Conservation (phyloP, 805 yeast species). For the Candida hispaniensis region DNA sequence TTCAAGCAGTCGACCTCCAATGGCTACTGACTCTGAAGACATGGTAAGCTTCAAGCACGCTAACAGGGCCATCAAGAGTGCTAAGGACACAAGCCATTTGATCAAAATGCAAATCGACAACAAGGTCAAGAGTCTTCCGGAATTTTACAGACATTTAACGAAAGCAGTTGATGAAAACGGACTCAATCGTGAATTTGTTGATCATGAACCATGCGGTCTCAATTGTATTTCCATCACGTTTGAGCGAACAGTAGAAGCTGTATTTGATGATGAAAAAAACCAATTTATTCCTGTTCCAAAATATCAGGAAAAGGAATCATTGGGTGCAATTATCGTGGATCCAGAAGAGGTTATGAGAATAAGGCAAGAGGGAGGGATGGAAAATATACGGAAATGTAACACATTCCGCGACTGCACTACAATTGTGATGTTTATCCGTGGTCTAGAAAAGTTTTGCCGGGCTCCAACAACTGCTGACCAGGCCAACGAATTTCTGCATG, state of each 20-base stretch:
- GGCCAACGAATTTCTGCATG: constrained; percentile 2
- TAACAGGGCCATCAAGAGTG: constrained; percentile 7
- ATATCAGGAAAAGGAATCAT: constrained; percentile 4
- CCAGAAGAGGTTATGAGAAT: constrained; percentile 7
- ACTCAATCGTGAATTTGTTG: too few relatives aligned
- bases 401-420: constrained; percentile 1
- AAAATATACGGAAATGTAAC: neutral
- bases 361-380: neutral
- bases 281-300: constrained; percentile 18
- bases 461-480: neutral
- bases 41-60: constrained; percentile 6
- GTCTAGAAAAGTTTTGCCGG: constrained; percentile 2
- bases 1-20: neutral
- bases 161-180: too few relatives aligned
- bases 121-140: constrained; percentile 15
- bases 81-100: constrained; percentile 7
- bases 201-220: too few relatives aligned
- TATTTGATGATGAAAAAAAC: constrained; percentile 19
- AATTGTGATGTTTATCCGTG: constrained; percentile 1
- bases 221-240: too few relatives aligned
- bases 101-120: constrained; percentile 1
- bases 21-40: neutral
- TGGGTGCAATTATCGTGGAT: constrained; percentile 1
- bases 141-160: too few relatives aligned
- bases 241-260: too few relatives aligned